Evolutionary conservation across 805 yeast genomes (phyloP), one percentile per base, ranked within the genome.

Genomic region (Zygotorulaspora sp.): DNA sequence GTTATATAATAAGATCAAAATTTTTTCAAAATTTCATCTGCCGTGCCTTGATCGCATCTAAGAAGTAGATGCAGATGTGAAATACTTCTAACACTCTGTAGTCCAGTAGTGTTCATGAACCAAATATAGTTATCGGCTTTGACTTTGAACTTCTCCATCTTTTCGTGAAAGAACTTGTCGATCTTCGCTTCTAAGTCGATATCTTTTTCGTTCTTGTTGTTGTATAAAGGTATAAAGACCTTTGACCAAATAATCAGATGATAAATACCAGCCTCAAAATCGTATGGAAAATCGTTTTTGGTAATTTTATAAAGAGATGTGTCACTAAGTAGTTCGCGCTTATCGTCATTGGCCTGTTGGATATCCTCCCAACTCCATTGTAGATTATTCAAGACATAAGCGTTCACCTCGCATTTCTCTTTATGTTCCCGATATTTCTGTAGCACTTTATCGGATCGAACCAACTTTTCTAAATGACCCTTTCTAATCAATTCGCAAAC

Each of bases 221-320:
- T 70, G 49, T 78, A 84, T 3, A 73, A 61, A 9, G 68, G 70
- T 38, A 83, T 70, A 10, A 66, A 67, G 13, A 72, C 60, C 51
- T 81, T 81, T 1, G 80, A 68, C 90, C 92, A 83, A 1, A 79
- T 68, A 30, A 84, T 72, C 11, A 82, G 53, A 57, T 83, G 90
- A 4, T 61, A 57, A 4, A 80, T 68, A 29, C 66, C 67, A 0
- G 53, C 45, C 24, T 70, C 77, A 43, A 80, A 73, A 48, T 72
- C 70, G 61, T 83, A 83, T 0, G 88, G 88, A 59, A 79, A 83
- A 43, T 77, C 78, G 54, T 83, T 83, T 17, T 53, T 40, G 6
- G 76, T 59, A 21, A 78, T 63, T 28, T 64, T 55, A 21, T 61
- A 56, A 22, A 72, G 71, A 8, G 43, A 40, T 5, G 61, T 53